Evolutionary conservation across 768 basidiomycete genomes (phyloP), one percentile per base, ranked within the genome.

Genomic region (Boletus insuetus): DNA sequence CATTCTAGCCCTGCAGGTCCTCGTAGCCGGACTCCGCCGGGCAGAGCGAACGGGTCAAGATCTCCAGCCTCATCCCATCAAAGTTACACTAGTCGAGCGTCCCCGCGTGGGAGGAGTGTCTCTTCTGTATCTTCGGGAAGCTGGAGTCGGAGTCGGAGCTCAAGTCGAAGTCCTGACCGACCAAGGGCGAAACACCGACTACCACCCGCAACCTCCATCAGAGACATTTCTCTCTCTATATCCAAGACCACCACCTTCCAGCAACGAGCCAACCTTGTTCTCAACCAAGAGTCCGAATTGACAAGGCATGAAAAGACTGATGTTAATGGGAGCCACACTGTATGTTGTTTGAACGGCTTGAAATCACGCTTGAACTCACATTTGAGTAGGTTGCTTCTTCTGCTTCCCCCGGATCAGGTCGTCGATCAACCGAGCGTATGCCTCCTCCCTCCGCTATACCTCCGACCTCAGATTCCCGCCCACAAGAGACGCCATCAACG

Each of bases 111-210:
- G 46, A 74, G 80, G 62, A 85, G 83, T 54, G 49, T 75, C 1
- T 87, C 83, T 8, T 79, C 82, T 7, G 64, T 67, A 31, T 86
- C 85, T 7, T 83, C 81, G 51, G 73, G 74, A 26, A 85, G 82
- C 57, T 77, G 77, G 46, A 82, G 79, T 53, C 76, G 83, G 56
- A 87, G 85, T 63, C 67, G 74, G 35, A 74, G 74, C 54, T 73
- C 64, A 3, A 85, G 82, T 63, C 71, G 65, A 54, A 88, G 85
- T 63, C 85, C 82, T 17, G 71, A 78, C 24, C 77, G 76, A 34
- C 74, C 79, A 37, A 80, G 78, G 53, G 72, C 84, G 12, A 77
- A 86, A 39, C 87, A 89, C 65, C 81, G 86, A 38, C 74, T 89
- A 20, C 87, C 89, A 35, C 55, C 75, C 16, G 68, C 78, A 14